Evolutionary conservation across 257 asterid genomes (phyloP).

Genomic region (Cynanchum wilfordii): DNA sequence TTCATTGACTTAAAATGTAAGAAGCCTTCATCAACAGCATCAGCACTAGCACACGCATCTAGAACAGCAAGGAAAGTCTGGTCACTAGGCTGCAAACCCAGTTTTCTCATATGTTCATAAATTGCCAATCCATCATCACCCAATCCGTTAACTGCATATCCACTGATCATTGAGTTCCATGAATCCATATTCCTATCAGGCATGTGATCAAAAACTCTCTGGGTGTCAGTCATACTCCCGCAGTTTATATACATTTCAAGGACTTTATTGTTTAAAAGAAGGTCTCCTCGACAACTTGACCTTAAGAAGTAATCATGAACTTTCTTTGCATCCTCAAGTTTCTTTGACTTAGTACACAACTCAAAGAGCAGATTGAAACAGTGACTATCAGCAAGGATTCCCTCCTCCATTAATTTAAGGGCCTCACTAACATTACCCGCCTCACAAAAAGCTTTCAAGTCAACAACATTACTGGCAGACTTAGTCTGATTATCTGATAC

Average conservation of each 20-base stretch:
- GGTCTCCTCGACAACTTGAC: constrained; percentile 64
- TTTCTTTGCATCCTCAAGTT: constrained; percentile 79
- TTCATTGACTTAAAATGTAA: constrained; percentile 80
- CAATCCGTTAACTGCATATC: constrained; percentile 67
- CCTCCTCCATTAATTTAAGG: constrained; percentile 72
- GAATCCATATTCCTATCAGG: constrained; percentile 76
- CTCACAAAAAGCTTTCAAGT: constrained; percentile 53
- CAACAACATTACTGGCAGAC: constrained; percentile 33
- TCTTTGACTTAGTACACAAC: constrained; percentile 62
- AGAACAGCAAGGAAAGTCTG: constrained; percentile 77
- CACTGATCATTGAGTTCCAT: constrained; percentile 87
- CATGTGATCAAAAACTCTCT: constrained; percentile 90
- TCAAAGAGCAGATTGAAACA: constrained; percentile 70
- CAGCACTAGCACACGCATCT: constrained; percentile 93
- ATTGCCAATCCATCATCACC: constrained; percentile 89
- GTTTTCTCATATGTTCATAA: constrained; percentile 74
- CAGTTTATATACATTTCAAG: constrained; percentile 81
- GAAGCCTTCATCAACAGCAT: constrained; percentile 83
- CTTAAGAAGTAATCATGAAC: constrained; percentile 84
- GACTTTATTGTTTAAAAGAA: constrained; percentile 59
- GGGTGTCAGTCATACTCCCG: constrained; percentile 82
- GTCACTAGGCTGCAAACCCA: constrained; percentile 51
- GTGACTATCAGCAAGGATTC: constrained; percentile 51
- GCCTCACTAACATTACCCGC: constrained; percentile 82
- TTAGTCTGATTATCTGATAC: constrained; percentile 24